Percentiles rank a stretch among this genome's conserved stretches.
Evolutionary conservation across 2,329 filamentous ascomycete genomes (phyloP).

Genomic region (Dactylellina sp.): DNA sequence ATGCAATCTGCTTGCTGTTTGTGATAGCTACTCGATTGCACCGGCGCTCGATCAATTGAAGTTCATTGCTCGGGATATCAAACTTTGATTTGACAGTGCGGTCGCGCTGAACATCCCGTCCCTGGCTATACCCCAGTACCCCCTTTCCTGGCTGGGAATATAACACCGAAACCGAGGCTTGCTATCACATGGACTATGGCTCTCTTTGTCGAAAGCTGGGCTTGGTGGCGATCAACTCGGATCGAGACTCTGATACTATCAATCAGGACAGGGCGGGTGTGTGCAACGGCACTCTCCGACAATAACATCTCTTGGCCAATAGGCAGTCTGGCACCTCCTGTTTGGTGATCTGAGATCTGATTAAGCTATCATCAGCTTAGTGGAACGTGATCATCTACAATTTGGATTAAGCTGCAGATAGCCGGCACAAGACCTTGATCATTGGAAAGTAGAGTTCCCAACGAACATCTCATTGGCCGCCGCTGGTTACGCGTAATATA

Average conservation of each 20-base stretch:
- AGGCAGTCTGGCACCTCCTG: constrained; percentile 9
- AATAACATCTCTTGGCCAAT: background rate
- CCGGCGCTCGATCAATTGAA: background rate
- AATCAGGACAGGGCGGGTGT: background rate
- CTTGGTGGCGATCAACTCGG: constrained; percentile 49
- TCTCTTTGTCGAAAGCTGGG: background rate
- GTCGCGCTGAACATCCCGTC: background rate
- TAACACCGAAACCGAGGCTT: constrained; percentile 20
- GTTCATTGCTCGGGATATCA: background rate
- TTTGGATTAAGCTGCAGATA: constrained; percentile 24
- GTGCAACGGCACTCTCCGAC: constrained; percentile 51
- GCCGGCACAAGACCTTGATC: background rate
- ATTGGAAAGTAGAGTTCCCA: background rate
- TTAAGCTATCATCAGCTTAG: constrained; percentile 1
- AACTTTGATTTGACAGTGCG: background rate
- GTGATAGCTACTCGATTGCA: background rate
- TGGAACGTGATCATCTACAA: constrained; percentile 8
- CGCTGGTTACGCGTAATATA: constrained; percentile 10
- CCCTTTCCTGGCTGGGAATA: constrained; percentile 10
- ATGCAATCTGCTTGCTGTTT: background rate
- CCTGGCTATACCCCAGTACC: background rate
- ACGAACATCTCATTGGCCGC: constrained; percentile 5
- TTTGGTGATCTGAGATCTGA: constrained; percentile 22
- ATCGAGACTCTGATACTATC: constrained; percentile 14
- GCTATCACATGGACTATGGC: constrained; percentile 32